Conservation (phyloP, 2,329 filamentous ascomycete species). For the Clonostachys byssicola region DNA sequence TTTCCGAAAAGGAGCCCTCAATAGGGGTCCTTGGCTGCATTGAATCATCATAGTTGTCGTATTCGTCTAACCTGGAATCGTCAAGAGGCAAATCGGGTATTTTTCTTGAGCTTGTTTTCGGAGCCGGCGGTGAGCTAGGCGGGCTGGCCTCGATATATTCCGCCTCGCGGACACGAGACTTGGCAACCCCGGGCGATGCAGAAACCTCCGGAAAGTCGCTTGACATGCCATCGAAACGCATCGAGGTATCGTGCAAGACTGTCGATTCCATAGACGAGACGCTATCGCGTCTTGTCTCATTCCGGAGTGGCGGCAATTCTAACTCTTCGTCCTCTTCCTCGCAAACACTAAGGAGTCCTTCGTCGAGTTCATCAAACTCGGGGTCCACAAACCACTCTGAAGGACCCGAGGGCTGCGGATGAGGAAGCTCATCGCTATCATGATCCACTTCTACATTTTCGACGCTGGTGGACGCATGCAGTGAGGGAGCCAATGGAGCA, state of each 20-base stretch:
- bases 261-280: slow-evolving; percentile 30
- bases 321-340: slow-evolving; percentile 20
- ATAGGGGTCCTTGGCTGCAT: slow-evolving; percentile 31
- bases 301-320: slow-evolving; percentile 28
- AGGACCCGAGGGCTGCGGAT: not conserved
- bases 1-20: slow-evolving; percentile 39
- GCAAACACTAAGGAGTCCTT: not conserved
- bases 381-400: not conserved
- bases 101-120: slow-evolving; percentile 8
- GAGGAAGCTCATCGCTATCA: not conserved
- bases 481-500: not conserved
- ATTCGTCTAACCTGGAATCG: slow-evolving; percentile 21
- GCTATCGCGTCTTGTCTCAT: slow-evolving; percentile 20
- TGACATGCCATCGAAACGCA: slow-evolving; percentile 30
- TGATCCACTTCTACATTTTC: not conserved
- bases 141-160: slow-evolving; percentile 34
- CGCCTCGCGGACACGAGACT: slow-evolving; percentile 19
- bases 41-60: slow-evolving; percentile 33
- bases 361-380: not conserved
- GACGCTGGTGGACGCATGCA: not conserved
- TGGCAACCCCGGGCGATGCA: slow-evolving; percentile 29
- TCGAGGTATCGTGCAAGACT: slow-evolving; percentile 27
- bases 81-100: slow-evolving; percentile 36
- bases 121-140: slow-evolving; percentile 41
- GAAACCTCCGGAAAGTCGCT: slow-evolving; percentile 39